These are phyloP conservation scores for Silene coronaria DNA, from an alignment of 179 eudicot genomes.

Conservation along the genomic window DNA sequence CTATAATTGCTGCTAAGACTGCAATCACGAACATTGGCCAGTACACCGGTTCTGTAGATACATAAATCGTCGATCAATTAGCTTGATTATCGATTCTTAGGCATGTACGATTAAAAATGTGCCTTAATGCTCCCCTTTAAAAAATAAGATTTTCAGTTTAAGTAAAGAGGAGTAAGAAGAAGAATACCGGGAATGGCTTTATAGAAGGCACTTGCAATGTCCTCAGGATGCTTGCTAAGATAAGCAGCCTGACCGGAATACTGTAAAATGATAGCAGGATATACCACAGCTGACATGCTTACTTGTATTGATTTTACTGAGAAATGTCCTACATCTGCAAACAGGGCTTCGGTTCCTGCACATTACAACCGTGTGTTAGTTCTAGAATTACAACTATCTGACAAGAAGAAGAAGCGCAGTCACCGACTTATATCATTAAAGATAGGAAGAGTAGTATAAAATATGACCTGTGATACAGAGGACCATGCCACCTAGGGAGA, in stretches of 20 bases:
- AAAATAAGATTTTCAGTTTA: no score
- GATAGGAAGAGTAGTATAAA: background rate
- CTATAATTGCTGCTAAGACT: constrained; percentile 25
- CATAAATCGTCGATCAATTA: background rate
- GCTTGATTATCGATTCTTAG: no score
- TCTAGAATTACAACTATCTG: no score
- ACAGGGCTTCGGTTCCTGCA: constrained; percentile 39
- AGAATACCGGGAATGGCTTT: constrained; percentile 27
- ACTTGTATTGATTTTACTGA: constrained; percentile 37
- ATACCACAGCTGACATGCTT: constrained; percentile 22
- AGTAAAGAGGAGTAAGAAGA: background rate
- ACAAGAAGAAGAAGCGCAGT: background rate
- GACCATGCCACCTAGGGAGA: constrained; percentile 35
- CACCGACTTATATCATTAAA: no score
- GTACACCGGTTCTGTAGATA: constrained; percentile 15
- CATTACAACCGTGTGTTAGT: no score
- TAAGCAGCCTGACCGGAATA: constrained; percentile 34
- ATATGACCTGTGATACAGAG: constrained; percentile 37
- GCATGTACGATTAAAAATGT: no score
- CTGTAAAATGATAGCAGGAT: constrained; percentile 25
- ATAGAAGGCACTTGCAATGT: constrained; percentile 20
- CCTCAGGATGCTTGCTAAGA: constrained; percentile 17
- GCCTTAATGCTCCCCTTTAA: no score
- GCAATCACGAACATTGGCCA: constrained; percentile 28
- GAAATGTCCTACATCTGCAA: constrained; percentile 56